These are phyloP conservation scores for Posidonia australis DNA, from an alignment of 106 monocot genomes.

Conservation along the genomic window DNA sequence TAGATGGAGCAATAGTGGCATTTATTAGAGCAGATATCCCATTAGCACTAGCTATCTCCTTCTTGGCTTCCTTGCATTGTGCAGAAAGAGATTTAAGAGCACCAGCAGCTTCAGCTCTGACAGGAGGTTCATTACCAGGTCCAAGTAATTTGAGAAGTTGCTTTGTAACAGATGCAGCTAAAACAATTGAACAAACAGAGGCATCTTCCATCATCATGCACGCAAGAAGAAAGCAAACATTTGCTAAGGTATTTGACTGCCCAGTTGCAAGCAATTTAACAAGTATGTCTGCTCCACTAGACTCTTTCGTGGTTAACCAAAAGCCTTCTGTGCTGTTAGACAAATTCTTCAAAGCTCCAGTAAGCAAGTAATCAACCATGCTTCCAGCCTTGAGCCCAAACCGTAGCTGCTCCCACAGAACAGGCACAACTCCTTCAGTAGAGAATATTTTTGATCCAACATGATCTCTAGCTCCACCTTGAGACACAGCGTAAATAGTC, in stretches of 20 bases:
- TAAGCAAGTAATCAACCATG: slow-evolving; percentile 60
- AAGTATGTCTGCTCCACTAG: slow-evolving; percentile 75
- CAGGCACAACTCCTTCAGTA: slow-evolving; percentile 96
- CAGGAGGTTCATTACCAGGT: slow-evolving; percentile 71
- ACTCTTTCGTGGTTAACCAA: slow-evolving; percentile 59
- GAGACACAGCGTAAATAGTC: slow-evolving; percentile 95
- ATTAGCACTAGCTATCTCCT: slow-evolving; percentile 79
- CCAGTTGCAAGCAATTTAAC: slow-evolving; percentile 70
- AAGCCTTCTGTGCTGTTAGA: slow-evolving; percentile 72
- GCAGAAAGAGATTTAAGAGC: slow-evolving; percentile 89
- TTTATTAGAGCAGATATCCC: slow-evolving; percentile 94
- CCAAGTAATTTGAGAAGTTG: slow-evolving; percentile 78
- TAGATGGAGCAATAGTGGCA: slow-evolving; percentile 98
- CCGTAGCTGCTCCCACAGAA: slow-evolving; percentile 76
- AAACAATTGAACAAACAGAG: slow-evolving; percentile 59
- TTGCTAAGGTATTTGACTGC: slow-evolving; percentile 49
- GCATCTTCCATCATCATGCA: slow-evolving; percentile 77
- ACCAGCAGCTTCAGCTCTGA: slow-evolving; percentile 94
- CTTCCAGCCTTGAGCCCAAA: slow-evolving; percentile 52
- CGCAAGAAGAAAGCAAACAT: slow-evolving; percentile 92
- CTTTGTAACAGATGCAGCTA: slow-evolving; percentile 51
- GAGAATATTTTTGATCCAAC: slow-evolving; percentile 99
- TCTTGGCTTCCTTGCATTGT: slow-evolving; percentile 90
- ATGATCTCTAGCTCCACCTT: slow-evolving; percentile 91
- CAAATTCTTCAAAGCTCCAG: slow-evolving; percentile 78